Evolutionary conservation across 768 basidiomycete species (phyloP).

Genomic region (Cytidiella melzeri): DNA sequence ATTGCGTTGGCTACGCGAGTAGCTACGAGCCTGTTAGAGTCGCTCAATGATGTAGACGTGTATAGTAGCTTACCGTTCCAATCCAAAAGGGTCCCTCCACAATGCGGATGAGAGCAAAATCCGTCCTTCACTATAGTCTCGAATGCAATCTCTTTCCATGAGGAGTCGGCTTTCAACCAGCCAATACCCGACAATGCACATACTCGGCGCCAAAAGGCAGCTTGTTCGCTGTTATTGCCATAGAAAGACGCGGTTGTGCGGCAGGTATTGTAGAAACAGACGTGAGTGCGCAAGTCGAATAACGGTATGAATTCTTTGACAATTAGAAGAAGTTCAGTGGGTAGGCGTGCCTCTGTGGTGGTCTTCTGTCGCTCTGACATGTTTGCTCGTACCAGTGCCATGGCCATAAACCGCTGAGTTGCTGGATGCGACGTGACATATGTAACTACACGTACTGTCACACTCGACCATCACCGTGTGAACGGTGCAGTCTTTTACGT

Average conservation of each 20-base stretch:
- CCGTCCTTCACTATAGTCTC: constrained; percentile 15
- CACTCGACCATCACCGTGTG: too few species aligned
- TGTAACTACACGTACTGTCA: too few species aligned
- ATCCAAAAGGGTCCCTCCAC: constrained; percentile 13
- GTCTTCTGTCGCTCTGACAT: background rate
- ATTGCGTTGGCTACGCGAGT: constrained; percentile 4
- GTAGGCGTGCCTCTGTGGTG: constrained; percentile 6
- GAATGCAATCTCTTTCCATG: constrained; percentile 17
- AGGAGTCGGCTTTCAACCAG: constrained; percentile 5
- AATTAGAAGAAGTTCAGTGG: constrained; percentile 13
- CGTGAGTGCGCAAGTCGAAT: constrained; percentile 17
- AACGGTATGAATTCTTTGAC: constrained; percentile 13
- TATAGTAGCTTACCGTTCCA: constrained; percentile 11
- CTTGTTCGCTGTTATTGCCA: constrained; percentile 12
- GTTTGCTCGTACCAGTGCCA: too few species aligned
- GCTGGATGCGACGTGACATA: too few species aligned
- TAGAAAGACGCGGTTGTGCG: constrained; percentile 15
- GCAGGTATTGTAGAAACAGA: constrained; percentile 16
- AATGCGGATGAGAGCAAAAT: constrained; percentile 15
- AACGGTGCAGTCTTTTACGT: too few species aligned
- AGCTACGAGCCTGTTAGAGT: background rate
- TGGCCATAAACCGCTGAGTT: too few species aligned
- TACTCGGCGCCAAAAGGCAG: constrained; percentile 12
- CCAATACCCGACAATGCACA: constrained; percentile 14
- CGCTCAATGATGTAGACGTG: background rate